Conservation (phyloP, 2,329 filamentous ascomycete species). For the Aphanoascus verrucosus region DNA sequence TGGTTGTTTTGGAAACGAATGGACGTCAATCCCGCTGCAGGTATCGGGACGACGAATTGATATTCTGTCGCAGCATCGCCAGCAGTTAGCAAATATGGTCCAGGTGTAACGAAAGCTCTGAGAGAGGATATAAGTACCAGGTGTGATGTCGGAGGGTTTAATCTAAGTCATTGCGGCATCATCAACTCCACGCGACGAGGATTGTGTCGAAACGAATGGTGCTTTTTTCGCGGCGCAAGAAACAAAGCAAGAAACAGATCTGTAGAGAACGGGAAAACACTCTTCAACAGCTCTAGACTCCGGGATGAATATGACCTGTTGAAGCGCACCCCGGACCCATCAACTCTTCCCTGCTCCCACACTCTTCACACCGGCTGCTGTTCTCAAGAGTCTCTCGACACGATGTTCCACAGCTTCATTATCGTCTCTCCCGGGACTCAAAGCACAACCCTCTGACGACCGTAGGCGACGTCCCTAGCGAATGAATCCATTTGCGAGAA, state of each 20-base stretch:
- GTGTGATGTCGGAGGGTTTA: not conserved
- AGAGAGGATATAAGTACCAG: not conserved
- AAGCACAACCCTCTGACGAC: not conserved
- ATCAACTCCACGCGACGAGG: not conserved
- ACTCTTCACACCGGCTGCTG: not conserved
- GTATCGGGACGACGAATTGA: slow-evolving; percentile 3
- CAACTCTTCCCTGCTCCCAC: not conserved
- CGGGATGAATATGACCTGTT: not conserved
- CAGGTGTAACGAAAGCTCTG: not conserved
- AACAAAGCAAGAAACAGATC: not conserved
- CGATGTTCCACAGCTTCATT: slow-evolving; percentile 4
- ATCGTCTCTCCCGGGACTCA: not conserved
- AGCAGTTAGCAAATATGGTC: slow-evolving; percentile 8
- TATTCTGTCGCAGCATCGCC: not conserved
- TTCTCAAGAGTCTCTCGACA: not conserved
- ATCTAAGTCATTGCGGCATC: slow-evolving; percentile 1
- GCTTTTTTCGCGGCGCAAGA: not conserved
- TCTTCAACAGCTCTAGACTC: slow-evolving; percentile 7
- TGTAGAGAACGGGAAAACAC: not conserved
- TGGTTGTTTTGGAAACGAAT: slow-evolving; percentile 12
- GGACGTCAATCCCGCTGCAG: slow-evolving; percentile 15
- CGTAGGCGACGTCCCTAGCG: slow-evolving; percentile 1
- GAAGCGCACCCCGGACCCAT: not conserved
- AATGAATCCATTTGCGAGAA: too few species aligned
- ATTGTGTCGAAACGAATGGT: not conserved